Conservation (phyloP, 257 asterid species). For the Solanum tarapatanum region DNA sequence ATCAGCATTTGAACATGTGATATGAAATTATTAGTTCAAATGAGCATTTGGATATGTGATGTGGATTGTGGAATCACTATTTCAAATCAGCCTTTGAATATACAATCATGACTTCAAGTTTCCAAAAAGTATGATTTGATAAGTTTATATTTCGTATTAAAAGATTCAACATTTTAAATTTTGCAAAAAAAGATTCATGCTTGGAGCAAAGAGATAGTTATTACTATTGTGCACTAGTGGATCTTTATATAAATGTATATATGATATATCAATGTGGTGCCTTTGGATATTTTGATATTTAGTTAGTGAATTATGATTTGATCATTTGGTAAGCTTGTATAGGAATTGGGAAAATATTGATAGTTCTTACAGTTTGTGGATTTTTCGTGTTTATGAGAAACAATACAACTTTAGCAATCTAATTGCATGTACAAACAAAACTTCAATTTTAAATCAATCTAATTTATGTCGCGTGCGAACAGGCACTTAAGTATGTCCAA, state of each 20-base stretch:
- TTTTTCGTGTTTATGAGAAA: neutral
- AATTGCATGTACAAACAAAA: neutral
- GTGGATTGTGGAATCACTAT: neutral
- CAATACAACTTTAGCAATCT: neutral
- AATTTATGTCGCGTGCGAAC: neutral
- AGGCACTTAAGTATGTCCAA: neutral
- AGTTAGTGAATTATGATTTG: neutral
- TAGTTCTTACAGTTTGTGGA: neutral
- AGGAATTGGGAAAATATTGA: neutral
- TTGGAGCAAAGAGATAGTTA: neutral
- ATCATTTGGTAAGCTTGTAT: neutral
- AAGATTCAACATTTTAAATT: neutral
- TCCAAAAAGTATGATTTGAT: neutral
- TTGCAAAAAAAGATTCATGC: neutral
- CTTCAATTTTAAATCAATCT: neutral
- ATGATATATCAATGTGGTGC: neutral
- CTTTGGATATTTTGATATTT: neutral
- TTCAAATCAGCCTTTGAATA: neutral
- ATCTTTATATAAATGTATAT: too few relatives aligned
- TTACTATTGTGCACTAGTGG: neutral
- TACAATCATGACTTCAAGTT: neutral
- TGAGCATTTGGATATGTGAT: neutral
- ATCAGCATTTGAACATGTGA: neutral
- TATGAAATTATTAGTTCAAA: slow-evolving; percentile 6
- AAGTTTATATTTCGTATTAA: neutral